Conservation (phyloP, 2,329 filamentous ascomycete species). For the Venturia aucupariae region DNA sequence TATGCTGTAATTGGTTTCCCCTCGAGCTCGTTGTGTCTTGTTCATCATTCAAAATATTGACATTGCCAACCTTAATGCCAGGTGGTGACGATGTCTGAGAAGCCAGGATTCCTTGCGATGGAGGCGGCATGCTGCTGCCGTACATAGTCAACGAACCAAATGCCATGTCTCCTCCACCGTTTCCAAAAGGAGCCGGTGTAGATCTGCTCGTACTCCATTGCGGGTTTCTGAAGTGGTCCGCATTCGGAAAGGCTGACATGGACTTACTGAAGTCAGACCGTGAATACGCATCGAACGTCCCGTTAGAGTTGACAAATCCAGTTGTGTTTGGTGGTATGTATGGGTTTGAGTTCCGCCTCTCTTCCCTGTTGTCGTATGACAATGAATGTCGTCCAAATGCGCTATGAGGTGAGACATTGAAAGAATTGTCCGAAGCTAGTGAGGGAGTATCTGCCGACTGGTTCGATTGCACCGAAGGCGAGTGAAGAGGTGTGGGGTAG, state of each 20-base stretch:
- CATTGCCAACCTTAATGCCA: not conserved
- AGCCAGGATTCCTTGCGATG: not conserved
- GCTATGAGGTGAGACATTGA: not conserved
- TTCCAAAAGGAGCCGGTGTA: not conserved
- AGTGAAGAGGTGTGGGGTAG: conserved; percentile 10
- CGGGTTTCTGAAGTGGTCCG: not conserved
- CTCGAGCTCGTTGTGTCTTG: not conserved
- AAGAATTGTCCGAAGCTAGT: not conserved
- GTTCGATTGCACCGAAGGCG: conserved; percentile 10
- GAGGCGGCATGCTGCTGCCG: not conserved
- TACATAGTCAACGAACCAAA: not conserved
- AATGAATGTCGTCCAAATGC: not conserved
- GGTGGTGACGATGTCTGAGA: conserved; percentile 1
- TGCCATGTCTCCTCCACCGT: not conserved
- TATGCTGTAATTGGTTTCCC: not conserved
- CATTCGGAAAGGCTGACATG: not conserved
- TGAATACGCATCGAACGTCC: conserved; percentile 1
- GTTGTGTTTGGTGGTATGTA: conserved; percentile 6
- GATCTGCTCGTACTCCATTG: not conserved
- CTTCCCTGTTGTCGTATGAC: not conserved
- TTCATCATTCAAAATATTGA: conserved; percentile 6
- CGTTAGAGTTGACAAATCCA: not conserved
- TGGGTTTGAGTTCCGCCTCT: conserved; percentile 6
- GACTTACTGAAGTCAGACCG: not conserved
- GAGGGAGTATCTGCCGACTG: conserved; percentile 1